Base-by-base conservation (phyloP, 2,329 filamentous ascomycete species). In the Xylaria sp. region DNA sequence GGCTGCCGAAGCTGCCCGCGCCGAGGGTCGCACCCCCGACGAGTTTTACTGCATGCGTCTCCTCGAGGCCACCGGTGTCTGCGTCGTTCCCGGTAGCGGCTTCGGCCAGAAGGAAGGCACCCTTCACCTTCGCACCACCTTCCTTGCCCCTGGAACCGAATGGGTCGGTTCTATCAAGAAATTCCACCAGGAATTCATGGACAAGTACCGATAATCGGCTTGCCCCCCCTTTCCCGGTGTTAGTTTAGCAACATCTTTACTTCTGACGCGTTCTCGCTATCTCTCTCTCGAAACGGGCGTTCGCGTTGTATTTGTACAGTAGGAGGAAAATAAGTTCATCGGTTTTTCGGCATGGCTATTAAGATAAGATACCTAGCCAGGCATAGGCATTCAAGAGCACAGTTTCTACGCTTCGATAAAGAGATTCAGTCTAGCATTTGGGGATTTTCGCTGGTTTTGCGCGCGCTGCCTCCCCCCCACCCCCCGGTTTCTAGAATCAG, bases 61-160 rank as follows among this genome's bases (percentile, higher is more conserved):
- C 70, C 88, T 99, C 63, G 92, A 99, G 73, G 89, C 91, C 1
- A 99, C 94, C 0, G 94, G 94, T 62, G 88, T 99, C 59, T 99
- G 94, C 70, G 89, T 97, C 57, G 92, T 99, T 2, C 89, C 94
- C 1, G 94, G 94, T 50, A 88, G 86, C 59, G 94, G 94, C 0
- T 99, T 99, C 72, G 94, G 94, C 4, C 94, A 99, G 80, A 92
- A 89, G 77, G 89, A 94, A 70, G 89, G 88, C 69, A 94, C 90
- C 0, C 80, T 94, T 70, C 94, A 99, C 79, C 96, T 99, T 83
- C 83, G 94, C 63, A 99, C 94, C 3, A 99, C 94, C 0, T 99
- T 99, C 82, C 79, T 99, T 47, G 93, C 94, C 0, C 94, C 94
- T 0, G 94, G 94, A 11, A 97, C 93, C 1, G 92, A 96, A 69